Evolutionary conservation across 495 filamentous ascomycete species (phyloP).

Genomic region (Daldinia decipiens): DNA sequence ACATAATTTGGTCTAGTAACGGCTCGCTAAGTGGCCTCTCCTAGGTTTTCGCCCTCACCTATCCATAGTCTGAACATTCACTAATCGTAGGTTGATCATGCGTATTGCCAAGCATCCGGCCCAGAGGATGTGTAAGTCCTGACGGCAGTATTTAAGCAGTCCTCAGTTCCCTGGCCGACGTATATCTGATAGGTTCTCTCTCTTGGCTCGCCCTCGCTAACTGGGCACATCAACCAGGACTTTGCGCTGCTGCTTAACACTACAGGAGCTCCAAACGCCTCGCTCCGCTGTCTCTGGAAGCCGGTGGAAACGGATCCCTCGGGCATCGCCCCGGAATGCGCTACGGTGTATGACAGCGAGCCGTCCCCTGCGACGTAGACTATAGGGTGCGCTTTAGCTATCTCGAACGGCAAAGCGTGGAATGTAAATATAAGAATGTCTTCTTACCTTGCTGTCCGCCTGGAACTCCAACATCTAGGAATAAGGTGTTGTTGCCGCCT

Average conservation of each 20-base stretch:
- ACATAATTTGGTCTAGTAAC: background rate
- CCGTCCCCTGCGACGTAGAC: slow-evolving; percentile 44
- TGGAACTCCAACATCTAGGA: slow-evolving; percentile 37
- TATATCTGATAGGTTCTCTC: slow-evolving; percentile 42
- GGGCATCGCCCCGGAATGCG: slow-evolving; percentile 39
- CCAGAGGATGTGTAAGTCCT: slow-evolving; percentile 28
- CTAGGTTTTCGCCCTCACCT: background rate
- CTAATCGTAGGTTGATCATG: background rate
- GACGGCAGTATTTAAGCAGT: slow-evolving; percentile 15
- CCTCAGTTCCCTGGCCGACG: slow-evolving; percentile 8
- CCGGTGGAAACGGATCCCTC: slow-evolving; percentile 29
- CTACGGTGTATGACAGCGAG: slow-evolving; percentile 39
- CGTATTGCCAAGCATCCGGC: slow-evolving; percentile 31
- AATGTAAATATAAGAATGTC: background rate
- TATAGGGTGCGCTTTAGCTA: slow-evolving; percentile 3
- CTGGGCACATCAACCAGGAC: slow-evolving; percentile 38
- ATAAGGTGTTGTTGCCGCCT: slow-evolving; percentile 38
- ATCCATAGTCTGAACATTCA: background rate
- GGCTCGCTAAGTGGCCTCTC: background rate
- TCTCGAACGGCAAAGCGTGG: background rate
- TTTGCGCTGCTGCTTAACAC: background rate
- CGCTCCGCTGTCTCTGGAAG: slow-evolving; percentile 28
- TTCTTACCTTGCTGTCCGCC: slow-evolving; percentile 45
- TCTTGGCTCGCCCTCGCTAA: slow-evolving; percentile 27
- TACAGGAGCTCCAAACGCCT: slow-evolving; percentile 34